These are phyloP conservation scores for Didymella glomerata DNA, from an alignment of 2,329 filamentous ascomycete species.

Conservation along the genomic window DNA sequence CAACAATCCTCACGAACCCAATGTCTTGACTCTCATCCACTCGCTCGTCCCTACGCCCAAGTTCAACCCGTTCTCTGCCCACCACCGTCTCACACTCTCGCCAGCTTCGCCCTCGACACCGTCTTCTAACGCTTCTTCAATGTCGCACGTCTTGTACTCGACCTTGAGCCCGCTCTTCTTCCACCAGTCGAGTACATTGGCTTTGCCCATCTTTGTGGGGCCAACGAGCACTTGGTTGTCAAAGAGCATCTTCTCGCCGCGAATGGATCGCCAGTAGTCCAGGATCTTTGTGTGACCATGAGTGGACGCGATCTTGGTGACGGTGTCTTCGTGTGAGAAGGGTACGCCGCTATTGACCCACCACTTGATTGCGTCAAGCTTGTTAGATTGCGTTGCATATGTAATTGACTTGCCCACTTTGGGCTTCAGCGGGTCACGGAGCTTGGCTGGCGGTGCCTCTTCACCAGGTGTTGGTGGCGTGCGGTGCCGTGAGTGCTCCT, in stretches of 20 bases:
- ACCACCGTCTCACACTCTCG: slow-evolving; percentile 81
- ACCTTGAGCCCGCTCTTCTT: slow-evolving; percentile 77
- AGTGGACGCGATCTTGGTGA: slow-evolving; percentile 83
- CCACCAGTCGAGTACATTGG: slow-evolving; percentile 93
- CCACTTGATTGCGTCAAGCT: slow-evolving; percentile 80
- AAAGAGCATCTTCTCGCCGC: slow-evolving; percentile 80
- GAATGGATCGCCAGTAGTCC: slow-evolving; percentile 79
- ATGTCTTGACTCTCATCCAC: slow-evolving; percentile 83
- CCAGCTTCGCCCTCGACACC: slow-evolving; percentile 74
- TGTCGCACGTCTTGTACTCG: slow-evolving; percentile 94
- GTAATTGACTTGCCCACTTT: slow-evolving; percentile 87
- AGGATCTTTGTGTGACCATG: slow-evolving; percentile 86
- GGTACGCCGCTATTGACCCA: slow-evolving; percentile 86
- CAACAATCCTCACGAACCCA: slow-evolving; percentile 50
- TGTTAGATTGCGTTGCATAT: slow-evolving; percentile 83
- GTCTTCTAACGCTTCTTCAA: slow-evolving; percentile 93
- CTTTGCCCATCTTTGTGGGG: slow-evolving; percentile 86
- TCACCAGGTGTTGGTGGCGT: slow-evolving; percentile 25
- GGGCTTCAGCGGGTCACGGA: slow-evolving; percentile 59
- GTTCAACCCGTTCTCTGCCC: slow-evolving; percentile 84
- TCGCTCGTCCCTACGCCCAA: slow-evolving; percentile 83
- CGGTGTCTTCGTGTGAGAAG: slow-evolving; percentile 79
- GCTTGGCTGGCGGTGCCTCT: slow-evolving; percentile 26
- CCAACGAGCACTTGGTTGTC: slow-evolving; percentile 85
- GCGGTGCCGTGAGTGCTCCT: slow-evolving; percentile 66